These are phyloP conservation scores for Boletellus ananiceps DNA, from an alignment of 768 basidiomycete genomes.

Conservation along the genomic window DNA sequence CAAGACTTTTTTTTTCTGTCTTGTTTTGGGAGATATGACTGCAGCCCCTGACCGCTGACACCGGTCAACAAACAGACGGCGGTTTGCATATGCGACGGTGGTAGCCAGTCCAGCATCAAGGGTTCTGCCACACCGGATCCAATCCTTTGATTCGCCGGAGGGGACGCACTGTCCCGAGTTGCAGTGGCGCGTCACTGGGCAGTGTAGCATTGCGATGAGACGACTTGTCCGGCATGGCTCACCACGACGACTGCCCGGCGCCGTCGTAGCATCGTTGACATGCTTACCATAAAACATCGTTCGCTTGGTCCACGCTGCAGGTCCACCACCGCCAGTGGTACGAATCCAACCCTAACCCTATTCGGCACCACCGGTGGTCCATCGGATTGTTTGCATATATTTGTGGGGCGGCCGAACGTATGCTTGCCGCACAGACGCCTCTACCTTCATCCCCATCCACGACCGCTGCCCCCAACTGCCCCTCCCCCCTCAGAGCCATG, in stretches of 20 bases:
- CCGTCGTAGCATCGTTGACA: neutral
- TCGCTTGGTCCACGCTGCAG: neutral
- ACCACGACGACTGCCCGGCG: neutral
- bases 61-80: constrained; percentile 11
- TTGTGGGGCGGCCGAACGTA: constrained; percentile 26
- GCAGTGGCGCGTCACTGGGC: neutral
- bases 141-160: neutral
- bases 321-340: neutral
- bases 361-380: neutral
- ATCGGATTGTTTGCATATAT: constrained; percentile 19
- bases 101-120: constrained; percentile 10
- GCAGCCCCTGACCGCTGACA: neutral
- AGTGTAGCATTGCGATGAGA: constrained; percentile 2
- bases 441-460: constrained; percentile 22
- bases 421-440: constrained; percentile 24
- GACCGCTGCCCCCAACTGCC: neutral
- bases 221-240: neutral
- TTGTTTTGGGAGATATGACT: no score
- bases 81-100: no score
- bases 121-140: constrained; percentile 3
- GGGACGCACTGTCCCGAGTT: neutral
- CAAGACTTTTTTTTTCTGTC: no score
- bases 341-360: constrained; percentile 21
- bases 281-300: constrained; percentile 11
- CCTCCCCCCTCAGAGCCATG: constrained; percentile 39